Evolutionary conservation across 2,329 filamentous ascomycete genomes (phyloP).

Genomic region (Ophiostoma novo-ulmi): DNA sequence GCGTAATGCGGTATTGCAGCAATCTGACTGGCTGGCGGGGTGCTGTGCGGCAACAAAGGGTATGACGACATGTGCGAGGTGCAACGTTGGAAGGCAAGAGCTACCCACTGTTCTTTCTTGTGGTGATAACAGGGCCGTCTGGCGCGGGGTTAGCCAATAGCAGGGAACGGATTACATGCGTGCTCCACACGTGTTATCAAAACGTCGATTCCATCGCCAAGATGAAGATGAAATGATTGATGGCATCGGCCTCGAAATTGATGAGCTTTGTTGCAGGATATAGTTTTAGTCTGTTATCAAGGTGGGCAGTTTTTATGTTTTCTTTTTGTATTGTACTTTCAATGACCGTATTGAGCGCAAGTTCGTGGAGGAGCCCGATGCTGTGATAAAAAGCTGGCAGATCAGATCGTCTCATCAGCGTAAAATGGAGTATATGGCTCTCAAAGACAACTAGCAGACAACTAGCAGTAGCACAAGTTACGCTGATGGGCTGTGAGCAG

Average conservation of each 20-base stretch:
- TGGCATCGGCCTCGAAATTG: not conserved
- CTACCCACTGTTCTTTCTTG: not conserved
- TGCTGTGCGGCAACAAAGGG: not conserved
- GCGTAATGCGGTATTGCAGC: slow-evolving; percentile 21
- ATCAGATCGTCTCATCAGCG: not conserved
- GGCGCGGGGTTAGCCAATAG: slow-evolving; percentile 18
- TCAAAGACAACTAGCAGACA: too few relatives aligned
- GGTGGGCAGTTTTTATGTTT: not conserved
- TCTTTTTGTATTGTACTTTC: not conserved
- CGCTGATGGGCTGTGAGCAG: not conserved
- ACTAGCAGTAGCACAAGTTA: too few relatives aligned
- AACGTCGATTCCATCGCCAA: not conserved
- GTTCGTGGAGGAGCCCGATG: too few relatives aligned
- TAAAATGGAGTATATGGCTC: too few relatives aligned
- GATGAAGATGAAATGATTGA: not conserved
- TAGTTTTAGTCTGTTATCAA: not conserved
- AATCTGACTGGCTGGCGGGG: slow-evolving; percentile 20
- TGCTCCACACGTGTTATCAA: slow-evolving; percentile 13
- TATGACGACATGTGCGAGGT: slow-evolving; percentile 23
- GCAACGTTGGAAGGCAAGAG: not conserved
- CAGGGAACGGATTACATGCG: slow-evolving; percentile 13
- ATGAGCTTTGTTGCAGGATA: not conserved
- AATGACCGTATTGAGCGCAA: too few relatives aligned
- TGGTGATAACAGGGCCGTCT: slow-evolving; percentile 10
- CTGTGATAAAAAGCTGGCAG: not conserved